Base-by-base conservation (phyloP, 352 stramenopile species). In the Blastocystis sp. region DNA sequence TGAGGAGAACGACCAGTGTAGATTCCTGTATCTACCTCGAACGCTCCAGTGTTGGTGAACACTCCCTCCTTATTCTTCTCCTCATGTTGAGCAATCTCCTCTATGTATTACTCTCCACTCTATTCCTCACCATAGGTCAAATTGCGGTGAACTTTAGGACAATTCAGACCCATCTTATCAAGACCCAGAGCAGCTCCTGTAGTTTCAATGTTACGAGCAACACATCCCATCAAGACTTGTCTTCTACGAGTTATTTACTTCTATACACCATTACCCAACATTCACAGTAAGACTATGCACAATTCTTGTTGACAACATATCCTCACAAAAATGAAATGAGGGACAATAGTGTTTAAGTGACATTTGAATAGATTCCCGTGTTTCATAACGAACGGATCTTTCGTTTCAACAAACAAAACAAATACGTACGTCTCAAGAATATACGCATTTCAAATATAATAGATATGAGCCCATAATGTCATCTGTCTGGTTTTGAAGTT, bases 1-100 rank as follows among this genome's bases (percentile, higher is more conserved):
- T 97, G 97, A 75, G 96, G 96, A 88, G 94, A 98, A 71, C 95
- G 94, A 86, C 96, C 96, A 24, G 96, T 98, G 91, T 97, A 99
- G 90, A 97, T 98, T 87, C 96, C 95, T 67, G 96, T 99, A 90
- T 98, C 95, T 65, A 98, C 96, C 39, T 93, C 93, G 90, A 98
- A 98, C 66, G 95, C 97, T 88, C 94, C 93, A 27, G 91, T 90
- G 58, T 93, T 94, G 67, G 93, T 94, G 65, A 96, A 90, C 58
- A 95, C 92, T 43, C 92, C 92, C 90, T 98, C 95, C 39, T 94
- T 93, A 91, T 98, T 97, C 56, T 90, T 91, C 32, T 94, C 90
- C 92, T 98, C 95, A 89, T 98, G 95, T 77, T 95, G 90, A 56
- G 93, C 95, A 57, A 98, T 93, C 86, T 98, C 91, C 73, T 95